These are phyloP conservation scores for Botrytis aclada DNA, from an alignment of 2,329 filamentous ascomycete genomes.

Conservation along the genomic window DNA sequence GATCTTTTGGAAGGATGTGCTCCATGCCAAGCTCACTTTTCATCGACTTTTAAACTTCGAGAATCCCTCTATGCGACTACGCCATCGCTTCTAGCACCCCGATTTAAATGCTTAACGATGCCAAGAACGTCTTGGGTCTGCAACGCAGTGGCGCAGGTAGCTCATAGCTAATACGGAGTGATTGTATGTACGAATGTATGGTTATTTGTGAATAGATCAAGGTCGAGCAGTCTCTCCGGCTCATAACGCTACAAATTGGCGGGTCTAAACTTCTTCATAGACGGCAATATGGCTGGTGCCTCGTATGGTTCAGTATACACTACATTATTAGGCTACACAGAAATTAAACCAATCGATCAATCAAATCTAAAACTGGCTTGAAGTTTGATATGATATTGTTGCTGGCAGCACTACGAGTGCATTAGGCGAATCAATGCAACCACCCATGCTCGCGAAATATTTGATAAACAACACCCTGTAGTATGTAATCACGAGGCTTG, in stretches of 20 bases:
- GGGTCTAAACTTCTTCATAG: not conserved
- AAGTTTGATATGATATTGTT: not conserved
- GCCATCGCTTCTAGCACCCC: not conserved
- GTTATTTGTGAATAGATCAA: not conserved
- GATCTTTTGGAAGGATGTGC: not conserved
- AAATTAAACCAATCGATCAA: not conserved
- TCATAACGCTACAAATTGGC: not conserved
- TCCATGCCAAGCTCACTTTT: not conserved
- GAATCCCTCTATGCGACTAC: not conserved
- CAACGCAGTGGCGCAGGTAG: not conserved
- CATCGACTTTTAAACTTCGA: not conserved
- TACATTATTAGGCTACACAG: not conserved
- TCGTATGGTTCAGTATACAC: not conserved
- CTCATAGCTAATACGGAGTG: not conserved
- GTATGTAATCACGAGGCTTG: not conserved
- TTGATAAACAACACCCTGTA: not conserved
- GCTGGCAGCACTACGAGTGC: not conserved
- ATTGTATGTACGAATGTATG: not conserved
- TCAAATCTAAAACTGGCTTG: not conserved
- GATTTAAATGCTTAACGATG: not conserved
- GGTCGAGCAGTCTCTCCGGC: not conserved
- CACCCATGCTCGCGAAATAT: not conserved
- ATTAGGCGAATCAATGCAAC: conserved; percentile 15
- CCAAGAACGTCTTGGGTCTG: not conserved
- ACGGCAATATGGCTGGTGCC: not conserved